Evolutionary conservation across 2,329 filamentous ascomycete species (phyloP), one percentile per base, ranked within the genome.

Genomic region (Rugonectria rugulosa): DNA sequence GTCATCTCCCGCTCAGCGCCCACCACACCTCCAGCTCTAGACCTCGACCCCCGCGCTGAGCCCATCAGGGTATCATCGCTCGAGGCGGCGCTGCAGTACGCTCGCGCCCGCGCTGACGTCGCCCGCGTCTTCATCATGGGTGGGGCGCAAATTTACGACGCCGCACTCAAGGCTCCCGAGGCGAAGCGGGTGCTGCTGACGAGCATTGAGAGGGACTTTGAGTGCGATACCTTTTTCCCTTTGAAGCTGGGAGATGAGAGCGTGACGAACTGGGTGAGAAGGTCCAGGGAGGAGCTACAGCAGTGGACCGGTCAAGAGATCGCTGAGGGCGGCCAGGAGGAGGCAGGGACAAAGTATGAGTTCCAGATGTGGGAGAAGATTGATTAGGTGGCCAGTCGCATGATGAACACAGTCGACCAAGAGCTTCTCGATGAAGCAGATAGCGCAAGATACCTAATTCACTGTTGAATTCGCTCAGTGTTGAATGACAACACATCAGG

Each of bases 101-200:
- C 82, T n/a, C 62, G 67, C 31, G 68, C 64, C 23, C 69, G 81
- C 42, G 70, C 72, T 47, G 63, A 61, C 36, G 65, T 87, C 27
- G 83, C 81, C 8, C 83, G 84, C 64, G 81, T 92, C 4, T 98
- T 93, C 73, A 84, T 98, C 37, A 97, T 99, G 67, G 95, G 95
- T 20, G 95, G 95, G 5, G 90, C 87, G 52, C 89, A 92, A 76
- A 88, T 98, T 62, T 99, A 98, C 74, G 79, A 78, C 32, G 83
- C 87, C 19, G 88, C 91, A 12, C 77, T 98, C 68, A 70, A 76
- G 63, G 66, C 86, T 53, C 70, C 73, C 36, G 80, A 86, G 71
- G 79, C 86, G 36, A 81, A 77, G 65, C 77, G 87, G 34, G 82
- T 95, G 50, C 73, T 95, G 57, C 76, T 94, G 61, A 95, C 91